Percentiles rank a stretch among this genome's conserved stretches.
Conservation (phyloP, 2,329 filamentous ascomycete species). For the Cordyceps cicadae region DNA sequence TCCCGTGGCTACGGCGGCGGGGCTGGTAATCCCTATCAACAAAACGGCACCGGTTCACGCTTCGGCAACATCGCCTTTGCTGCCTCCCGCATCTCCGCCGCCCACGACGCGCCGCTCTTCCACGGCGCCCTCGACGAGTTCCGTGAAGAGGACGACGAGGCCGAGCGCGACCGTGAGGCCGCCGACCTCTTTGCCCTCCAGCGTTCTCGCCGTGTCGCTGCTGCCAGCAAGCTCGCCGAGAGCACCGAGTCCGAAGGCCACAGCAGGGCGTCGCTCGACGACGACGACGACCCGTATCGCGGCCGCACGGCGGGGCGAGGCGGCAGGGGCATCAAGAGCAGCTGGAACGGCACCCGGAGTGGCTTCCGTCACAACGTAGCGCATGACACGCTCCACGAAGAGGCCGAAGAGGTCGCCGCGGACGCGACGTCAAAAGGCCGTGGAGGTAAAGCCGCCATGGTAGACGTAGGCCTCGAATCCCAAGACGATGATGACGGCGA, state of each 20-base stretch:
- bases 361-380: constrained; percentile 20
- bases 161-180: constrained; percentile 80
- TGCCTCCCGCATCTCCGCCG: constrained; percentile 60
- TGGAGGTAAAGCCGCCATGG: constrained; percentile 54
- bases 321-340: constrained; percentile 52
- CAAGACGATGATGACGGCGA: constrained; percentile 45
- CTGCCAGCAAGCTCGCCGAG: constrained; percentile 72
- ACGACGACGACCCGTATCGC: constrained; percentile 30
- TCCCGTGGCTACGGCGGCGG: constrained; percentile 39
- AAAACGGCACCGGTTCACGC: constrained; percentile 63
- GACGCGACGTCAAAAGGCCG: constrained; percentile 24
- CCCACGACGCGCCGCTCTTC: constrained; percentile 83
- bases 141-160: constrained; percentile 85
- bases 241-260: constrained; percentile 68
- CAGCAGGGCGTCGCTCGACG: constrained; percentile 28
- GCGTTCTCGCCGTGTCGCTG: constrained; percentile 79
- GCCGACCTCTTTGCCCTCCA: constrained; percentile 93
- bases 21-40: constrained; percentile 64
- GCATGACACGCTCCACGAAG: constrained; percentile 31
- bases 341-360: constrained; percentile 52
- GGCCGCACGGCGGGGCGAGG: constrained; percentile 33
- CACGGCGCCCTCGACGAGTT: constrained; percentile 87
- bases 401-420: constrained; percentile 34
- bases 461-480: constrained; percentile 77
- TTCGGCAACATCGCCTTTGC: constrained; percentile 66